phyloP scores from a whole-genome alignment of 441 rosid species.

The Adansonia madagascariensis region DNA sequence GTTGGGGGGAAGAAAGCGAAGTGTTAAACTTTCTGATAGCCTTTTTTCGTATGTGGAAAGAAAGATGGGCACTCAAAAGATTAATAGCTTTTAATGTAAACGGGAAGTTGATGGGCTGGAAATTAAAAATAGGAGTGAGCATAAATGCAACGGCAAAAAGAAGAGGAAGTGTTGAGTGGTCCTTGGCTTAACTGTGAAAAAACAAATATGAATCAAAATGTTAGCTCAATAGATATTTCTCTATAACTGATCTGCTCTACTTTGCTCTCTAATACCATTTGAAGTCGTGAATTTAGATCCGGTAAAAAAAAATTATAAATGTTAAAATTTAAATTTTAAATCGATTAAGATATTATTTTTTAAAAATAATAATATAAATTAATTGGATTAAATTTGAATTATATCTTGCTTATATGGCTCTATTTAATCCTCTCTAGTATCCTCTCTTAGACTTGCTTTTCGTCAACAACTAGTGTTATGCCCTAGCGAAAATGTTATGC shows the following conservation, averaged over 20 bases:
- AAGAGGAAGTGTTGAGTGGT: background rate
- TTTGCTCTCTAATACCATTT: background rate
- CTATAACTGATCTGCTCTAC: background rate
- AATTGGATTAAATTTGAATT: too few species aligned
- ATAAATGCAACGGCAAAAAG: slow-evolving; percentile 39
- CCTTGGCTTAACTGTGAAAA: slow-evolving; percentile 9
- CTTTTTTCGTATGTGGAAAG: slow-evolving; percentile 22
- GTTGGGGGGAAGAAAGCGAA: background rate
- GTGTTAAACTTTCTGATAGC: background rate
- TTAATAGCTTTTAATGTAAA: slow-evolving; percentile 23
- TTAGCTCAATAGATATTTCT: background rate
- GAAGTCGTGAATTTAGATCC: background rate
- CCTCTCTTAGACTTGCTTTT: background rate
- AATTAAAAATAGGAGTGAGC: slow-evolving; percentile 25
- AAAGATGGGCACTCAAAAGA: background rate
- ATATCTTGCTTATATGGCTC: too few species aligned
- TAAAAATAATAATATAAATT: too few species aligned
- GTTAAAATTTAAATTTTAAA: too few species aligned
- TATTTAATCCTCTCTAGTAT: background rate
- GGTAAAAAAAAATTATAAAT: too few species aligned
- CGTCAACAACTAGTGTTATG: background rate
- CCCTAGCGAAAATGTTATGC: too few species aligned
- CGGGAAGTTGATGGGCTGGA: slow-evolving; percentile 32
- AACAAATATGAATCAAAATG: background rate
- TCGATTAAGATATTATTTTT: too few species aligned